Conservation (phyloP, 2,329 filamentous ascomycete species). For the Cadophora gregata region DNA sequence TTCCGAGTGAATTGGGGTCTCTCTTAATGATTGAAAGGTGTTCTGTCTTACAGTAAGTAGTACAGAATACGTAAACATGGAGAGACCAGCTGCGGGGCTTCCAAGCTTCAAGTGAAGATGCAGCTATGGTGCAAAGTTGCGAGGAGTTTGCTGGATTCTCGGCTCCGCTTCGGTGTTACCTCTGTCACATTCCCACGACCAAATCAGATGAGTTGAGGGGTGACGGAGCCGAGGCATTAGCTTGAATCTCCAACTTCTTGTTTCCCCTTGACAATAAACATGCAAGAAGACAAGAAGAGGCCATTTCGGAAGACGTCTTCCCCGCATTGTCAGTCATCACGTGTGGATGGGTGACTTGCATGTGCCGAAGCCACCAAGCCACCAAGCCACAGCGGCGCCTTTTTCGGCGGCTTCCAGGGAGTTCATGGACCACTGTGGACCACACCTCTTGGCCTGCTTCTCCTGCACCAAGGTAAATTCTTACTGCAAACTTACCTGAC, state of each 20-base stretch:
- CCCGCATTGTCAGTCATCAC: slow-evolving; percentile 18
- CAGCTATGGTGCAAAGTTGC: neutral
- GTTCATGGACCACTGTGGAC: too few species aligned
- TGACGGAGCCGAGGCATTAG: neutral
- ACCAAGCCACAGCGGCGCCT: slow-evolving; percentile 12
- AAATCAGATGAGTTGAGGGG: neutral
- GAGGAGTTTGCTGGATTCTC: neutral
- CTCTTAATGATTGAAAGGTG: neutral
- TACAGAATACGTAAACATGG: neutral
- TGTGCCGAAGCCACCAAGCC: slow-evolving; percentile 9
- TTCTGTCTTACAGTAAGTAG: neutral
- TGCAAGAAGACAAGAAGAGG: slow-evolving; percentile 4
- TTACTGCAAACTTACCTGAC: neutral
- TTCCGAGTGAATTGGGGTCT: neutral
- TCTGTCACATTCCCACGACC: neutral
- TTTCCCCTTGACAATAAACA: neutral
- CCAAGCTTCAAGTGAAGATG: neutral
- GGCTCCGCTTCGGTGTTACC: slow-evolving; percentile 2
- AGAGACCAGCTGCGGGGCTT: neutral
- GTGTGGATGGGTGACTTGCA: neutral
- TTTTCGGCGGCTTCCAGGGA: slow-evolving; percentile 17
- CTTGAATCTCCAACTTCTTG: neutral
- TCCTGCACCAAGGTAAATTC: too few species aligned
- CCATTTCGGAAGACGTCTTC: slow-evolving; percentile 9
- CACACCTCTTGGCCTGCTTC: neutral